Evolutionary conservation across 257 asterid genomes (phyloP), one percentile per base, ranked within the genome.

Genomic region (Ballota nigra): DNA sequence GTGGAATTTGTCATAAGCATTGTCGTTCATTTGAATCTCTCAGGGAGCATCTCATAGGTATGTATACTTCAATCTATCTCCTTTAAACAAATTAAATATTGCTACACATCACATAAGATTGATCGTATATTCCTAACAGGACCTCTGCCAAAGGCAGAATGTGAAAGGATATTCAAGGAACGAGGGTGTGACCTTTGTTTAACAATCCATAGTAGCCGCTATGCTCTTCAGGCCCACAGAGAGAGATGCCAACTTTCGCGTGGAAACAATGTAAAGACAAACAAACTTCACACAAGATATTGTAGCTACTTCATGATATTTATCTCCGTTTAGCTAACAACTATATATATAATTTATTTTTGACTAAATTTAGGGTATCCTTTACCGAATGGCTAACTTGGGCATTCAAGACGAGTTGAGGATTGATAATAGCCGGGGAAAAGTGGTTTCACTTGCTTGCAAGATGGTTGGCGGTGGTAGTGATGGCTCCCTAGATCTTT

Each of bases 401-500:
- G 87, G 96, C 16, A 83, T 89, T 69, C 96, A 86, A 70, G 96
- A 93, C 64, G 97, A 93, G 38, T 9, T 88, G 78, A 87, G 89
- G 77, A 86, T 79, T 10, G 98, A 88, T 41, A 85, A 81, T 51
- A 79, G 72, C 55, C 77, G 92, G 77, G 91, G 83, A 45, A 93
- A 79, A 79, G 89, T 79, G 65, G 96, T 91, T 69, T 83, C 98
- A 29, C 85, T 93, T 33, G 96, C 94, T 24, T 90, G 98, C 82
- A 93, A 87, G 78, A 93, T 88, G 96, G 97, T 93, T 9, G 96
- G 97, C 0, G 98, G 98, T 11, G 98, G 98, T 47, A 88, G 90
- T 34, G 97, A 93, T 80, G 98, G 98, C 19, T 83, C 96, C 33
- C 69, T 89, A 24, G 97, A 91, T 80, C 92, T 91, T 65, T 93